Conservation (phyloP, 2,329 filamentous ascomycete genomes). For the Didymosphaeria variabile region DNA sequence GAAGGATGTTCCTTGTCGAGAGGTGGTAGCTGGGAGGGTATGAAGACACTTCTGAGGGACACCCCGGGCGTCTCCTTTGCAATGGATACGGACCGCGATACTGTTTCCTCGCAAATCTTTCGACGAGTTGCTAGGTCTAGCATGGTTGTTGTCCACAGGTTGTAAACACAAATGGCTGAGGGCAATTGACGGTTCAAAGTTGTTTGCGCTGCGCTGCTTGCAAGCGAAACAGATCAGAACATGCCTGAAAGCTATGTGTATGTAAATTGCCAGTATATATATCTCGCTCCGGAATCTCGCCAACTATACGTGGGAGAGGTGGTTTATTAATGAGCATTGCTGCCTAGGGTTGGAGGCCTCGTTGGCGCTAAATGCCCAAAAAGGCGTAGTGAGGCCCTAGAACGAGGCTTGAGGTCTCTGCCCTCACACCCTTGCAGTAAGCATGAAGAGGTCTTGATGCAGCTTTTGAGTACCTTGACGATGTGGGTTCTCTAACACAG, state of each 20-base stretch:
- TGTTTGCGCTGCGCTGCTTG: background rate
- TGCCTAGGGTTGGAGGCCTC: slow-evolving; percentile 5
- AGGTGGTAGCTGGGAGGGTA: slow-evolving; percentile 26
- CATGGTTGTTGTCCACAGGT: slow-evolving; percentile 16
- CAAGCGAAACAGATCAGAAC: background rate
- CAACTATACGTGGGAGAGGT: background rate
- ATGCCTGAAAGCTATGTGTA: too few relatives aligned
- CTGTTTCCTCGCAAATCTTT: slow-evolving; percentile 33
- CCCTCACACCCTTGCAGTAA: background rate
- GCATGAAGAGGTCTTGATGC: background rate
- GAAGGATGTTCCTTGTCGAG: slow-evolving; percentile 17
- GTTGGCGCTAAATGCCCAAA: background rate
- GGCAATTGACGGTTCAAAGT: background rate
- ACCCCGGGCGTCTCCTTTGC: slow-evolving; percentile 22
- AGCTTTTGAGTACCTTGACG: background rate
- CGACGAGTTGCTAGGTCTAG: slow-evolving; percentile 29
- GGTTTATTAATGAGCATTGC: background rate
- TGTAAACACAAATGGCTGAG: background rate
- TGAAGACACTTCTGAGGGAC: slow-evolving; percentile 27
- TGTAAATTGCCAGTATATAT: background rate
- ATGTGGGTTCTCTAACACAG: too few relatives aligned
- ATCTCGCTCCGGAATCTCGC: background rate
- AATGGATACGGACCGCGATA: slow-evolving; percentile 23
- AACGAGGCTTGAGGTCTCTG: background rate
- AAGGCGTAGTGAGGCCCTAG: background rate